These are phyloP conservation scores for Grosmannia penicillata DNA, from an alignment of 2,329 filamentous ascomycete species.

Conservation along the genomic window DNA sequence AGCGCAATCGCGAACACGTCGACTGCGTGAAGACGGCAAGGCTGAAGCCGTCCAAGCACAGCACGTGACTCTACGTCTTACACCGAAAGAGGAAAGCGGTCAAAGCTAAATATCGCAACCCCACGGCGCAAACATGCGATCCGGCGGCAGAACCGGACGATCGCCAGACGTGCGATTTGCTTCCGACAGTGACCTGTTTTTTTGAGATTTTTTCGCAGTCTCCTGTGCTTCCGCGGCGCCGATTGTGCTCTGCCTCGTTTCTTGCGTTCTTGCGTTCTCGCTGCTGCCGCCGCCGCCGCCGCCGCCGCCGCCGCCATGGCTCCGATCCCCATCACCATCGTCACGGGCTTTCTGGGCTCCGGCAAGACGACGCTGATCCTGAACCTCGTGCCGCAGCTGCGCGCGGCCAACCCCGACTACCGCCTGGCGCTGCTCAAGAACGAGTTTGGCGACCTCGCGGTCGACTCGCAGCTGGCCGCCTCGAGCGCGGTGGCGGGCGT, in stretches of 20 bases:
- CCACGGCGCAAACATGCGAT: no score
- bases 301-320: conserved; percentile 27
- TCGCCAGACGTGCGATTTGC: no score
- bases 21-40: no score
- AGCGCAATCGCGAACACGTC: no score
- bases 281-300: not conserved
- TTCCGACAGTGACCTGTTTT: no score
- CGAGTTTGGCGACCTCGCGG: conserved; percentile 87
- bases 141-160: no score
- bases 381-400: conserved; percentile 82
- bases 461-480: conserved; percentile 83
- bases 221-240: no score
- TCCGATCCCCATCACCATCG: conserved; percentile 78
- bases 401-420: conserved; percentile 56
- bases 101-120: no score
- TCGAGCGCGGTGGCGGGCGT: conserved; percentile 76
- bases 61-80: no score
- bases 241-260: not conserved
- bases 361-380: conserved; percentile 95
- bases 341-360: conserved; percentile 91
- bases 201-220: no score
- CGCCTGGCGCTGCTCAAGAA: conserved; percentile 92
- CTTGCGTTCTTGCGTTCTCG: not conserved
- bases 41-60: no score
- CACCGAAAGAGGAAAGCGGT: no score